Base-by-base conservation (phyloP, 2,329 filamentous ascomycete species). In the Endothia cerciana region DNA sequence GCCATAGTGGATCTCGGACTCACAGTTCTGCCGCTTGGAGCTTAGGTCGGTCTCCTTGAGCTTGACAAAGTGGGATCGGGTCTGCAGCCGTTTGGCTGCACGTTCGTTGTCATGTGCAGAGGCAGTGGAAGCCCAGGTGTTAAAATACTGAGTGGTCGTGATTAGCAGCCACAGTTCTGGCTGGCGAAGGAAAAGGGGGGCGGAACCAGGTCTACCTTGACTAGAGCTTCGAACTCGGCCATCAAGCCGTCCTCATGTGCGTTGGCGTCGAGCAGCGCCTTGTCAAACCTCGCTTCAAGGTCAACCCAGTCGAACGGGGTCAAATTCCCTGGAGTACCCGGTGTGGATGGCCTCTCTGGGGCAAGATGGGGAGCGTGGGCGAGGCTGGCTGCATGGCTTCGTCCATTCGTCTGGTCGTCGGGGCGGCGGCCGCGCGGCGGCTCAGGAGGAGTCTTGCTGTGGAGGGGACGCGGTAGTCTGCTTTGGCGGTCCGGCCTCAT, bases 11-110 rank as follows among this genome's bases (percentile, higher is more conserved):
- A 4, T 43, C 22, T 43, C 22, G 51, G 38, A 79, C 91, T 80
- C 80, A 97, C 93, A 92, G 72, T 97, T 93, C 68, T 89, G 83
- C 73, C 93, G 90, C 74, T 91, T 95, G 70, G 89, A 84, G 63
- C 88, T 87, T 65, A 97, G 82, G 33, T 83, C 85, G 47, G 87
- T 81, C 75, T 97, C 94, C 0, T 90, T 87, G 53, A 92, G 82
- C 68, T 90, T 87, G 38, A 97, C 92, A 75, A 90, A 91, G 68
- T 87, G 83, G 75, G 90, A 88, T 68, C 93, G 88, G 2, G 94
- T 97, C 73, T 90, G 91, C 56, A 97, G 83, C 64, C 93, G 88
- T 77, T 94, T 94, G 69, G 87, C 83, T 30, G 91, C 91, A 64
- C 94, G 86, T 66, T 90, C 89, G 64, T 91, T 88, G 75, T 97